phyloP scores from a whole-genome alignment of 371 early-diverging fungal species.

The Mucor plumbeus region DNA sequence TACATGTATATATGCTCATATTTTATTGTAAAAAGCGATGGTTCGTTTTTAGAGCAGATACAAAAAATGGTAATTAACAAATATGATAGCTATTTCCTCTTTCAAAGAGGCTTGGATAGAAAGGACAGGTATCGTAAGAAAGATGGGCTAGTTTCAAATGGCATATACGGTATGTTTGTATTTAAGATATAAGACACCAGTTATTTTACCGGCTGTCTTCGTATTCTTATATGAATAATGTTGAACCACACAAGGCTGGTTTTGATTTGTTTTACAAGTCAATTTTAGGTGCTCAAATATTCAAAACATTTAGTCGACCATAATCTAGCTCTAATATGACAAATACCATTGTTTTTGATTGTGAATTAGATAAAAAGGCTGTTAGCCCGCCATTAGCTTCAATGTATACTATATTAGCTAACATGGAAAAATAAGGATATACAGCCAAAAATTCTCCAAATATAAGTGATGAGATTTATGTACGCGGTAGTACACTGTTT shows the following conservation, averaged over 20 bases:
- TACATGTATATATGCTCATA: too few relatives aligned
- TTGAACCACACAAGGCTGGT: slow-evolving; percentile 34
- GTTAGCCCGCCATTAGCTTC: slow-evolving; percentile 70
- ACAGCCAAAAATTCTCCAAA: slow-evolving; percentile 65
- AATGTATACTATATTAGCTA: slow-evolving; percentile 80
- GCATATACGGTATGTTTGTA: slow-evolving; percentile 32
- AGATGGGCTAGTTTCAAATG: slow-evolving; percentile 26
- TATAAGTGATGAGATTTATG: slow-evolving; percentile 69
- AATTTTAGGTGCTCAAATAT: slow-evolving; percentile 45
- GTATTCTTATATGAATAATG: slow-evolving; percentile 55
- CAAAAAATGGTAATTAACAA: slow-evolving; percentile 20
- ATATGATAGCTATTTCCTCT: slow-evolving; percentile 32
- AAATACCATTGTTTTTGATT: slow-evolving; percentile 48
- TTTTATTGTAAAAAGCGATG: too few relatives aligned
- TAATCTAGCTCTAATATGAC: slow-evolving; percentile 56
- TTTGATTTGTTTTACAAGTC: slow-evolving; percentile 38
- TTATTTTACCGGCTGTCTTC: slow-evolving; percentile 81
- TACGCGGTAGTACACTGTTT: slow-evolving; percentile 49
- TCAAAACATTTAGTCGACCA: slow-evolving; percentile 56
- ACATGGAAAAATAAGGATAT: slow-evolving; percentile 55
- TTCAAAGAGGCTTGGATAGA: slow-evolving; percentile 24
- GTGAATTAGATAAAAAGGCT: slow-evolving; percentile 19
- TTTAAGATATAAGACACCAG: slow-evolving; percentile 34
- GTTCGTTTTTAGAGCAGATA: background rate
- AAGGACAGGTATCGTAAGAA: slow-evolving; percentile 15